Percentiles rank a stretch among this genome's conserved stretches.
Evolutionary conservation across 225 moss, liverwort and hornwort species (phyloP).

Genomic region (Physcomitrellopsis africana): DNA sequence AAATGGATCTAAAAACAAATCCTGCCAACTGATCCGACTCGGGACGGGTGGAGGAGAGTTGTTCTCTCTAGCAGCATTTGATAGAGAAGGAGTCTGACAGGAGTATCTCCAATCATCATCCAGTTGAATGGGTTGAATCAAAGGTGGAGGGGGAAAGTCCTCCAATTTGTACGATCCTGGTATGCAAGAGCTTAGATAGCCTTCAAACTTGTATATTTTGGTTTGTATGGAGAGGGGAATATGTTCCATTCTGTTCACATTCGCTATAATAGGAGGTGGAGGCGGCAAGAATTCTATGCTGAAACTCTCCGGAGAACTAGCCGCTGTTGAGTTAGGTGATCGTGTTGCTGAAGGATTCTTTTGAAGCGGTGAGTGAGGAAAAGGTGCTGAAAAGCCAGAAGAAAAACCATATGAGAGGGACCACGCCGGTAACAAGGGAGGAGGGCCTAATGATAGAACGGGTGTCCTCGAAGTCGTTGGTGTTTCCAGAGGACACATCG

Average conservation of each 20-base stretch:
- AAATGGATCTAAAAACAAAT: too few relatives aligned
- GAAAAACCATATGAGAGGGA: conserved; percentile 48
- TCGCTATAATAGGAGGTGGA: conserved; percentile 42
- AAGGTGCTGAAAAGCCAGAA: conserved; percentile 36
- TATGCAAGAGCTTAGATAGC: conserved; percentile 32
- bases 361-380: conserved; percentile 46
- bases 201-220: conserved; percentile 45
- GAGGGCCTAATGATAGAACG: conserved; percentile 44
- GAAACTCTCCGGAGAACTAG: conserved; percentile 50
- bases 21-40: too few relatives aligned
- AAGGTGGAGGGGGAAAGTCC: conserved; percentile 43
- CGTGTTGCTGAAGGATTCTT: conserved; percentile 41
- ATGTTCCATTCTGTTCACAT: conserved; percentile 47
- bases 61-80: conserved; percentile 8
- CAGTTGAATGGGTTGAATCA: conserved; percentile 51
- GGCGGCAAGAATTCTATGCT: conserved; percentile 47
- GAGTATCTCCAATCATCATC: conserved; percentile 60
- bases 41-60: too few relatives aligned
- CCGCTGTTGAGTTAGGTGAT: conserved; percentile 22
- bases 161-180: conserved; percentile 45
- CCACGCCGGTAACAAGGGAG: conserved; percentile 44
- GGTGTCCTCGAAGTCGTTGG: conserved; percentile 45
- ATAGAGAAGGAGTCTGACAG: conserved; percentile 1
- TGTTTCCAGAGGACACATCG: conserved; percentile 37
- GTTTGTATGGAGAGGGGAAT: conserved; percentile 40